Conservation (phyloP, 371 early-diverging fungal genomes). For the Phascolomyces articulosus region DNA sequence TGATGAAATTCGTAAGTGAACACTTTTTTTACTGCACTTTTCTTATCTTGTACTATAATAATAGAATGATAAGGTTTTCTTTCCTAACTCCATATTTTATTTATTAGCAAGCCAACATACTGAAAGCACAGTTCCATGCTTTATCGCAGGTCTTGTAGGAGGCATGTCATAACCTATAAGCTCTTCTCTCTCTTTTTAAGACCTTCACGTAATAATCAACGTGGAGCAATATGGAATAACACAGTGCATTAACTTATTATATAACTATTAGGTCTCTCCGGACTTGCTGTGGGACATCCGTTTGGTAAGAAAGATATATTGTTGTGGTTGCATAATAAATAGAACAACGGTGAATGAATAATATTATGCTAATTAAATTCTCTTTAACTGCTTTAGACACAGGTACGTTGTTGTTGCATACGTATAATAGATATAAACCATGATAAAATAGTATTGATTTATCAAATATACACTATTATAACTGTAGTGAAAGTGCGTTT, state of each 20-base stretch:
- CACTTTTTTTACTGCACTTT: too few relatives aligned
- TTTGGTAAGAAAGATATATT: not conserved
- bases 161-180: slow-evolving; percentile 46
- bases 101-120: not conserved
- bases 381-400: not conserved
- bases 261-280: not conserved
- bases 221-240: too few relatives aligned
- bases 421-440: too few relatives aligned
- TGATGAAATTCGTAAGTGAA: slow-evolving; percentile 10
- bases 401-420: not conserved
- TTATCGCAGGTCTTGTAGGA: slow-evolving; percentile 61
- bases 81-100: not conserved
- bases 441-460: too few relatives aligned
- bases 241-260: too few relatives aligned
- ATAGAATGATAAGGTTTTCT: too few relatives aligned
- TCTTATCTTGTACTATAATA: not conserved
- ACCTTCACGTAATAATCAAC: too few relatives aligned
- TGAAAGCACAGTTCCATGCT: slow-evolving; percentile 19
- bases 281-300: not conserved
- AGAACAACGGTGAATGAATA: not conserved
- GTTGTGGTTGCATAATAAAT: not conserved
- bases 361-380: not conserved
- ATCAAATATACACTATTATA: too few relatives aligned
- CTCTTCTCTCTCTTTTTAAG: too few relatives aligned
- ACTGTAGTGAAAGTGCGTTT: slow-evolving; percentile 59